Conservation (phyloP, 805 yeast species). For the Candida taoyuanica region DNA sequence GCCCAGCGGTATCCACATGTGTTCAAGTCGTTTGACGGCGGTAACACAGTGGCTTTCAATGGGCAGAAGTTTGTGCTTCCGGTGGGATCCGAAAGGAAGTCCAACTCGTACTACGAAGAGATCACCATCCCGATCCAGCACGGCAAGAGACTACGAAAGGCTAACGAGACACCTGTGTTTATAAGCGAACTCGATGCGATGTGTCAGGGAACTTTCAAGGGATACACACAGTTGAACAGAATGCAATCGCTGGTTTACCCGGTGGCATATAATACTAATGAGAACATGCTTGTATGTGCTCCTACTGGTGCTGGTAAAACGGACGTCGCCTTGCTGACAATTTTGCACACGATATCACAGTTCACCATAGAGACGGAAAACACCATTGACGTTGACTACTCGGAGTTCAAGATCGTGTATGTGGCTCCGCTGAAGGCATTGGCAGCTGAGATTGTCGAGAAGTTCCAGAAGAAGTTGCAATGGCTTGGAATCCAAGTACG, state of each 20-base stretch:
- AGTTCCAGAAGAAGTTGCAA: slow-evolving; percentile 66
- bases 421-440: slow-evolving; percentile 92
- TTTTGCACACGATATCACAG: slow-evolving; percentile 75
- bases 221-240: slow-evolving; percentile 71
- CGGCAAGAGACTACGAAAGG: slow-evolving; percentile 35
- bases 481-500: slow-evolving; percentile 87
- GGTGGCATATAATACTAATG: slow-evolving; percentile 88
- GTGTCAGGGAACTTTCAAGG: slow-evolving; percentile 80
- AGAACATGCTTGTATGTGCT: slow-evolving; percentile 93
- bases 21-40: slow-evolving; percentile 62
- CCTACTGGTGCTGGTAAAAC: slow-evolving; percentile 99
- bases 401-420: slow-evolving; percentile 85
- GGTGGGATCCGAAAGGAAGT: slow-evolving; percentile 65
- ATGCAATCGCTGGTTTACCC: slow-evolving; percentile 91
- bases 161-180: slow-evolving; percentile 44
- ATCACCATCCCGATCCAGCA: slow-evolving; percentile 76
- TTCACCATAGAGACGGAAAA: slow-evolving; percentile 52
- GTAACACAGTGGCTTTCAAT: slow-evolving; percentile 65
- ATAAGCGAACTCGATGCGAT: slow-evolving; percentile 65
- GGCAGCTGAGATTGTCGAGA: slow-evolving; percentile 95
- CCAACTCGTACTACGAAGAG: slow-evolving; percentile 68
- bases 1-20: slow-evolving; percentile 79
- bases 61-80: slow-evolving; percentile 84
- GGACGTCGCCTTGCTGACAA: slow-evolving; percentile 80
- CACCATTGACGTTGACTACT: slow-evolving; percentile 62